Conservation (phyloP, 116 monocot species). For the Dioscorea cayenensis region DNA sequence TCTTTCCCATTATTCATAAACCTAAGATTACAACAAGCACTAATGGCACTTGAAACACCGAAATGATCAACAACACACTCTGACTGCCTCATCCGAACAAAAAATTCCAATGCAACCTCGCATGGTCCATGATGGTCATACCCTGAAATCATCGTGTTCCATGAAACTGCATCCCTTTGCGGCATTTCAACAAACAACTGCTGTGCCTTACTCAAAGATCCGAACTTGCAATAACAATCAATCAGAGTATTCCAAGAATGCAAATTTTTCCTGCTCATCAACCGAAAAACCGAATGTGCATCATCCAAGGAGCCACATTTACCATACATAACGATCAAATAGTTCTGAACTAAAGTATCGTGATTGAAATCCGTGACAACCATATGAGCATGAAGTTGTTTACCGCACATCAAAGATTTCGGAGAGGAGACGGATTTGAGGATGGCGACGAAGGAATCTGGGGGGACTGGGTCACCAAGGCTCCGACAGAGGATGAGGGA, state of each 20-base stretch:
- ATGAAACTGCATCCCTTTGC: slow-evolving; percentile 15
- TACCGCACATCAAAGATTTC: neutral
- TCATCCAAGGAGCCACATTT: slow-evolving; percentile 19
- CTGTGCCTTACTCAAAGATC: slow-evolving; percentile 9
- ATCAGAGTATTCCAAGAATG: slow-evolving; percentile 36
- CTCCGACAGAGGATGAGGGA: slow-evolving; percentile 15
- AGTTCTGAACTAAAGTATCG: slow-evolving; percentile 32
- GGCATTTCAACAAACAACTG: slow-evolving; percentile 37
- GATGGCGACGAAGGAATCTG: slow-evolving; percentile 11
- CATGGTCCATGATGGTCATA: slow-evolving; percentile 32
- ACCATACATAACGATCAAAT: slow-evolving; percentile 29
- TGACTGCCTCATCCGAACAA: slow-evolving; percentile 20
- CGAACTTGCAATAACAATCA: slow-evolving; percentile 14
- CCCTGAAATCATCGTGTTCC: slow-evolving; percentile 32
- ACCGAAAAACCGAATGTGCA: slow-evolving; percentile 17
- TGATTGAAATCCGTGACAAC: slow-evolving; percentile 13
- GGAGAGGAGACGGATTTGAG: slow-evolving; percentile 5
- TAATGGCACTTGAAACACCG: slow-evolving; percentile 32
- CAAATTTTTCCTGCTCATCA: slow-evolving; percentile 12
- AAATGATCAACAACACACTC: slow-evolving; percentile 23
- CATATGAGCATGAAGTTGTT: slow-evolving; percentile 26
- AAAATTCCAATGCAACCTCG: slow-evolving; percentile 28
- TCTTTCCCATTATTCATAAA: slow-evolving; percentile 15
- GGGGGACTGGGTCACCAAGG: neutral
- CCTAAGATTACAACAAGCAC: slow-evolving; percentile 31